Conservation (phyloP, 495 filamentous ascomycete genomes). For the Arthonia radiata region DNA sequence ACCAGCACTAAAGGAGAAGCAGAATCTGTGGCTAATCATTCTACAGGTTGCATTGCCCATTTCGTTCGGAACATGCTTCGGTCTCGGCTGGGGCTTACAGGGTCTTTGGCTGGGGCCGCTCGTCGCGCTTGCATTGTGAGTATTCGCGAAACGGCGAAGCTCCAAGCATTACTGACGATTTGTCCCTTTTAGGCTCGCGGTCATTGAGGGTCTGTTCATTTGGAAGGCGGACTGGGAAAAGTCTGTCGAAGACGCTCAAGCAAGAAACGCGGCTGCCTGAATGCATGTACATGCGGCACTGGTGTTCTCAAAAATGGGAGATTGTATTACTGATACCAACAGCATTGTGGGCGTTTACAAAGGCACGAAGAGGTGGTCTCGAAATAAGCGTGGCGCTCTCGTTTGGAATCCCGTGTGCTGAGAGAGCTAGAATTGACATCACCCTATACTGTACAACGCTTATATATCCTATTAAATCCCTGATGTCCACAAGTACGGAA, state of each 20-base stretch:
- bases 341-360: too few relatives aligned
- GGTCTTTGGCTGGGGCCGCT: conserved; percentile 55
- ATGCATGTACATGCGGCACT: too few relatives aligned
- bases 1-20: too few relatives aligned
- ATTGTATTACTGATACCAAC: too few relatives aligned
- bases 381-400: too few relatives aligned
- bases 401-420: too few relatives aligned
- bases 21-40: not conserved
- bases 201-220: conserved; percentile 41
- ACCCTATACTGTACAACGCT: too few relatives aligned
- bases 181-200: conserved; percentile 24
- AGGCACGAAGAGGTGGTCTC: too few relatives aligned
- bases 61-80: conserved; percentile 51
- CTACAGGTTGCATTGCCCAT: conserved; percentile 47
- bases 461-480: too few relatives aligned
- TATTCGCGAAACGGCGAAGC: conserved; percentile 6
- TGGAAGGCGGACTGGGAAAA: conserved; percentile 42
- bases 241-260: conserved; percentile 46
- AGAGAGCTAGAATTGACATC: too few relatives aligned
- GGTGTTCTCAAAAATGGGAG: too few relatives aligned
- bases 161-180: conserved; percentile 12
- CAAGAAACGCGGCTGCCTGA: conserved; percentile 40
- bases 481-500: too few relatives aligned
- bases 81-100: conserved; percentile 40
- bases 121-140: not conserved